phyloP scores from a whole-genome alignment of 495 filamentous ascomycete genomes.

The Recurvomyces mirabilis region DNA sequence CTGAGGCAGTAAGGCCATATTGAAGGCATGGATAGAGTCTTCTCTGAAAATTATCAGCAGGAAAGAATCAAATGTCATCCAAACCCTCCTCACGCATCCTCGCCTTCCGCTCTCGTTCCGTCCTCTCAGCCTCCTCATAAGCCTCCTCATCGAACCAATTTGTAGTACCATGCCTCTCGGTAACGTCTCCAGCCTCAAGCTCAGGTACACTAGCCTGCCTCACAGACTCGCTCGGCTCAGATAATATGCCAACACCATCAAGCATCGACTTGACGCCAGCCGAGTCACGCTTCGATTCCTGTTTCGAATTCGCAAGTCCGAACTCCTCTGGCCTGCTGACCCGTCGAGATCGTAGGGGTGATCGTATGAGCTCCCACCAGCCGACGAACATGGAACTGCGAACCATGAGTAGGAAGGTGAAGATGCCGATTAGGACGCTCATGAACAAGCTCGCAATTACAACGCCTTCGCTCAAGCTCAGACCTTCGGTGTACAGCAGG shows the following conservation, averaged over 20 bases:
- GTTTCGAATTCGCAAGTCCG: background rate
- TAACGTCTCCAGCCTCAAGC: conserved; percentile 2
- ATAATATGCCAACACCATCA: background rate
- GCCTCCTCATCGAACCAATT: background rate
- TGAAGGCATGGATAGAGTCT: too few relatives aligned
- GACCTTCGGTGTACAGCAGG: conserved; percentile 16
- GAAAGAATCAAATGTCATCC: too few relatives aligned
- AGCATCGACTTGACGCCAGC: background rate
- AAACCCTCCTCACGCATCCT: too few relatives aligned
- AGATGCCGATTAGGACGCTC: conserved; percentile 23
- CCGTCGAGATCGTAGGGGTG: background rate
- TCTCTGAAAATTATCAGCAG: too few relatives aligned
- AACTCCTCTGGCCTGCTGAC: background rate
- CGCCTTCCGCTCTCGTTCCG: too few relatives aligned
- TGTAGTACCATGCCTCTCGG: background rate
- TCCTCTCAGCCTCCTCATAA: background rate
- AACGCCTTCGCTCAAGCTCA: conserved; percentile 13
- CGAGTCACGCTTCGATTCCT: background rate
- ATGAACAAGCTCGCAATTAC: conserved; percentile 22
- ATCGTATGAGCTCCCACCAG: conserved; percentile 24
- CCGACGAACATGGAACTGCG: conserved; percentile 28
- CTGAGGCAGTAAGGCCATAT: too few relatives aligned
- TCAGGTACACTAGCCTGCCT: background rate
- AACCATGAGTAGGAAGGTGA: conserved; percentile 28
- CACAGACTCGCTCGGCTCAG: background rate